A percentile compares a stretch with the other conserved stretches of the same genome.
These are phyloP conservation scores for Candolleomyces aberdarensis DNA, from an alignment of 768 basidiomycete species.

Conservation along the genomic window DNA sequence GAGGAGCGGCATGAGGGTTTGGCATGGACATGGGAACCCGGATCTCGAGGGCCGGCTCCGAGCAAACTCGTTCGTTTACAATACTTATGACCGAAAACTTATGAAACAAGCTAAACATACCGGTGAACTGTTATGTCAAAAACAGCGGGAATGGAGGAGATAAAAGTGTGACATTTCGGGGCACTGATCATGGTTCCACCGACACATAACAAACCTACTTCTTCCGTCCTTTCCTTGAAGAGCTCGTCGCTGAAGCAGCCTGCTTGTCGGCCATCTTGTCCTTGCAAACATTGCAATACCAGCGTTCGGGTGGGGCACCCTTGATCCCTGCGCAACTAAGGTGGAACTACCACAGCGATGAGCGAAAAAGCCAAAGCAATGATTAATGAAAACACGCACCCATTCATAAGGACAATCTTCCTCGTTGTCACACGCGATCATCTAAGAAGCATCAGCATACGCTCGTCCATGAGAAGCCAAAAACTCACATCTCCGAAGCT, in stretches of 20 bases:
- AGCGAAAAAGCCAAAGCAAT: not conserved
- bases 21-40: no score
- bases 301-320: constrained; percentile 44
- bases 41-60: no score
- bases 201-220: constrained; percentile 21
- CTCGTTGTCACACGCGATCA: constrained; percentile 74
- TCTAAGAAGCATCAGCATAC: constrained; percentile 29
- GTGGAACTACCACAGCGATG: constrained; percentile 46
- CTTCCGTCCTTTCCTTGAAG: constrained; percentile 38
- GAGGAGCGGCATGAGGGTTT: no score
- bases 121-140: no score
- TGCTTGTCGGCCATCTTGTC: constrained; percentile 27
- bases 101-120: no score
- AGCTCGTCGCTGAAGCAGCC: constrained; percentile 8
- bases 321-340: constrained; percentile 54
- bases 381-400: constrained; percentile 31
- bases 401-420: constrained; percentile 63
- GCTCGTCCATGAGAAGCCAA: not conserved
- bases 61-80: no score
- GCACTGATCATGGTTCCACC: not conserved
- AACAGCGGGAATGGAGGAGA: no score
- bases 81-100: no score
- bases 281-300: constrained; percentile 54
- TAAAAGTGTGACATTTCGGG: no score
- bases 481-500: constrained; percentile 47